These are phyloP conservation scores for Colletotrichum theobromicola DNA, from an alignment of 2,329 filamentous ascomycete genomes.

Conservation along the genomic window DNA sequence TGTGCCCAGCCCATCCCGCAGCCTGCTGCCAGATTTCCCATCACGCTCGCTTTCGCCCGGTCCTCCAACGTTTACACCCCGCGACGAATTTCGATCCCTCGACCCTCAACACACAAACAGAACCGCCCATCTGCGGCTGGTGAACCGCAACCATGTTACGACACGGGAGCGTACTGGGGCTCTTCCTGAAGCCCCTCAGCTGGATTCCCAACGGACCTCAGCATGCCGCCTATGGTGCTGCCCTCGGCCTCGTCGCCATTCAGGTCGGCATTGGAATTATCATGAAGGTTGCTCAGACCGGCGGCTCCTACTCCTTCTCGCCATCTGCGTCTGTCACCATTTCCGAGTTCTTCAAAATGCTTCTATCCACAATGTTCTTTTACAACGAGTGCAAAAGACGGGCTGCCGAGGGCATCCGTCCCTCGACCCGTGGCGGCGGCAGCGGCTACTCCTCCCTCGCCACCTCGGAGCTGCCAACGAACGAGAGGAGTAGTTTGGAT, in stretches of 20 bases:
- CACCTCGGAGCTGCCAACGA: constrained; percentile 17
- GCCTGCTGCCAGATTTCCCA: background rate
- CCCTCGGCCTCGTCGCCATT: constrained; percentile 36
- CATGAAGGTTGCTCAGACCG: constrained; percentile 33
- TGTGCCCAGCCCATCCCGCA: background rate
- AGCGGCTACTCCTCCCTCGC: constrained; percentile 17
- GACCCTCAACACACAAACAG: background rate
- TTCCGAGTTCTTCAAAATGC: constrained; percentile 35
- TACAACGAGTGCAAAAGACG: constrained; percentile 29
- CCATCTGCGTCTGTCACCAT: constrained; percentile 35
- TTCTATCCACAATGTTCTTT: constrained; percentile 33
- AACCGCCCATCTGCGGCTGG: constrained; percentile 7
- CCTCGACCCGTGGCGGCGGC: constrained; percentile 22
- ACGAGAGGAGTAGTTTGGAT: constrained; percentile 22
- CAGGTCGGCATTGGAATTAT: constrained; percentile 39
- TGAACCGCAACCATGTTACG: constrained; percentile 1
- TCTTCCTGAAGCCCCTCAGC: constrained; percentile 17
- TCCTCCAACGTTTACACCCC: background rate
- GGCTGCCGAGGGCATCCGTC: constrained; percentile 18
- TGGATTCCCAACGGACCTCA: constrained; percentile 22
- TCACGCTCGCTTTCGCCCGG: constrained; percentile 6
- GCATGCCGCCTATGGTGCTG: constrained; percentile 29
- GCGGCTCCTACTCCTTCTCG: constrained; percentile 32
- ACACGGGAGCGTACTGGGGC: constrained; percentile 22
- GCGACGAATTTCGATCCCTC: background rate